A percentile compares a stretch with the other conserved stretches of the same genome.
Evolutionary conservation across 768 basidiomycete species (phyloP).

Genomic region (Mrakia gelida): DNA sequence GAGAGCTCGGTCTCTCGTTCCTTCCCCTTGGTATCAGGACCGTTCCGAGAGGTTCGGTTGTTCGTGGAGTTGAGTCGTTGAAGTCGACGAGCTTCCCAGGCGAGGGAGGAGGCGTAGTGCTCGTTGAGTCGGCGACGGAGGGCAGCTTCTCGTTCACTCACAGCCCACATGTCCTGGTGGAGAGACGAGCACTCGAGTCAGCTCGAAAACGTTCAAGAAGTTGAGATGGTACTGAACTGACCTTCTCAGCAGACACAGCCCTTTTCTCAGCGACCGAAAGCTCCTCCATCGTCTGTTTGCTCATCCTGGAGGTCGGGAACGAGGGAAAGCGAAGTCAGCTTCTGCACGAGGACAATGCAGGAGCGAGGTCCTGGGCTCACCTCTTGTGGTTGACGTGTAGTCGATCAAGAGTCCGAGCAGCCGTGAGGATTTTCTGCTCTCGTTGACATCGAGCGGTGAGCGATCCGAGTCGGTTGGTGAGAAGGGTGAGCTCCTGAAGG

Average conservation of each 20-base stretch:
- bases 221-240: constrained; percentile 14
- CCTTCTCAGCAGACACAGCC: constrained; percentile 45
- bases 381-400: constrained; percentile 44
- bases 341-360: background rate
- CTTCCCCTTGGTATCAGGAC: constrained; percentile 23
- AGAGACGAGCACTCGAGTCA: background rate
- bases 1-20: constrained; percentile 38
- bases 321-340: background rate
- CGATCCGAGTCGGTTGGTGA: constrained; percentile 39
- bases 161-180: constrained; percentile 42
- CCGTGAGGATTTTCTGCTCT: constrained; percentile 46
- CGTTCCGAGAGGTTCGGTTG: background rate
- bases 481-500: constrained; percentile 40
- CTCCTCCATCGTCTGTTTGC: constrained; percentile 45
- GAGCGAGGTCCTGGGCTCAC: constrained; percentile 9
- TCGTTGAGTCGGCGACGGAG: constrained; percentile 43
- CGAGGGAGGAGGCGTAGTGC: constrained; percentile 45
- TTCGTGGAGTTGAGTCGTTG: constrained; percentile 30
- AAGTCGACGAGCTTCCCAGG: constrained; percentile 45
- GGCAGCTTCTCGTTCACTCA: constrained; percentile 41
- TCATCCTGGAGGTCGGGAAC: constrained; percentile 37
- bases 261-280: constrained; percentile 44
- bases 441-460: constrained; percentile 42
- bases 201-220: background rate
- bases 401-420: constrained; percentile 44